Base-by-base conservation (phyloP, 805 yeast species). In the Candida ulmi region DNA sequence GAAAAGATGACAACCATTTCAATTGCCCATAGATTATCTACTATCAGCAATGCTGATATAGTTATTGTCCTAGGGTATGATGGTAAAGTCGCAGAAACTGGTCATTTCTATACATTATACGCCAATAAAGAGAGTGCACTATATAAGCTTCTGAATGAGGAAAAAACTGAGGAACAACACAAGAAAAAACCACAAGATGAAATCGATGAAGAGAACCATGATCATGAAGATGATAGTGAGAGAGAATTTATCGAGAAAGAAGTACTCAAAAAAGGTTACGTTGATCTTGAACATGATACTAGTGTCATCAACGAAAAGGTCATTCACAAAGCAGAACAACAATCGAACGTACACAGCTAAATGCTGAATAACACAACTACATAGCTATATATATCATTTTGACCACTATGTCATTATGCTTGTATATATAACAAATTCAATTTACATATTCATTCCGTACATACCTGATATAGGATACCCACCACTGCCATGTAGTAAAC, bases 11-110 rank as follows among this genome's bases (percentile, higher is more conserved):
- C 97, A 0, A 79, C 88, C 3, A 85, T 93, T 33, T 83, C 95
- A 39, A 90, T 93, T 52, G 98, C 98, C 2, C 99, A 91, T 60
- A 72, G 98, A 50, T 67, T 90, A 42, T 83, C 96, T 17, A 93
- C 99, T 0, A 93, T 93, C 41, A 77, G 81, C 49, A 78, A 90
- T 62, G 84, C 96, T 41, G 88, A 87, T 45, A 71, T 83, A 45
- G 79, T 91, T 12, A 78, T 93, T 46, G 98, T 93, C 4, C 67
- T 93, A 28, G 90, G 87, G 33, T 69, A 76, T 37, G 83, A 87
- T 32, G 95, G 96, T 13, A 75, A 74, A 37, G 93, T 88, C 34
- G 88, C 80, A 7, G 95, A 86, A 60, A 73, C 72, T 40, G 95
- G 93, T 25, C 58, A 64, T 17, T 87, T 82, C 51, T 66, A 65